Base-by-base conservation (phyloP, 106 monocot species). In the Apostasia shenzhenica region DNA sequence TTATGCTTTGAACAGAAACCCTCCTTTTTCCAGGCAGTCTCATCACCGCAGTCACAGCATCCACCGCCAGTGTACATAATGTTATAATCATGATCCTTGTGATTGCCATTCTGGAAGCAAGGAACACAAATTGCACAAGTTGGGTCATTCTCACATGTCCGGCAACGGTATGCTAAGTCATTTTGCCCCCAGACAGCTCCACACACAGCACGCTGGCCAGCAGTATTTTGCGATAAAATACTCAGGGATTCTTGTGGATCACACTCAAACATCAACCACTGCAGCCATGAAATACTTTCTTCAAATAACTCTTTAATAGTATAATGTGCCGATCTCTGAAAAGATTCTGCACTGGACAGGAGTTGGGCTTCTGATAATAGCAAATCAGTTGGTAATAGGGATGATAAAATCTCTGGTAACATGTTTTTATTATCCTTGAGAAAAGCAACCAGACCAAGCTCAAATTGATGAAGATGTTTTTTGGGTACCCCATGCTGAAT, bases 41-140 rank as follows among this genome's bases (percentile, higher is more conserved):
- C 70, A 81, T 99, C 97, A 57, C 97, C 97, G 76, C 97, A 99
- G 48, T 99, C 97, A 73, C 97, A 99, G 55, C 97, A 99, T 54
- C 97, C 97, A 48, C 97, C 90, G 14, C 85, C 77, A 6, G 97
- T 93, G 59, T 99, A 93, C 49, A 93, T 90, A 41, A 93, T 90
- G 46, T 85, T 90, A 65, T 99, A 99, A 74, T 99, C 97, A 78
- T 99, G 97, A 39, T 83, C 92, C 60, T 78, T 75, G 72, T 99
- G 97, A 75, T 87, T 67, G 6, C 97, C 93, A 56, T 99, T 85
- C 75, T 85, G 81, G 48, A 99, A 99, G 67, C 97, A 99, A 48
- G 97, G 87, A 60, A 99, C 92, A 72, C 97, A 99, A 40, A 99
- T 93, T 5, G 90, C 92, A 76, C 97, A 99, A 57, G 97, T 93